Evolutionary conservation across 2,329 filamentous ascomycete species (phyloP).

Genomic region (Escovopsis sp.): DNA sequence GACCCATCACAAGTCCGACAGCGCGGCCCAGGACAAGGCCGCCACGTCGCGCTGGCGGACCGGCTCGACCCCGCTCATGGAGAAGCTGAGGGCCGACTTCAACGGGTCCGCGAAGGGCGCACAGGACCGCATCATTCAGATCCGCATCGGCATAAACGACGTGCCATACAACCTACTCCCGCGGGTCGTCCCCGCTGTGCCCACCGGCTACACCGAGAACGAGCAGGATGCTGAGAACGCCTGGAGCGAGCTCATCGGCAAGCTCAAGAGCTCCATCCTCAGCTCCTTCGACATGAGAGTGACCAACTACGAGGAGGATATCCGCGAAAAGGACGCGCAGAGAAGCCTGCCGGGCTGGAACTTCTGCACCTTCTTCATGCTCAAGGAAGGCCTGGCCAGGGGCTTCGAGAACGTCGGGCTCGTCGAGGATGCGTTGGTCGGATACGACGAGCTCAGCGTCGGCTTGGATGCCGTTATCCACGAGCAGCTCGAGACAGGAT

Average conservation of each 20-base stretch:
- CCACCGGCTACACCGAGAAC: conserved; percentile 52
- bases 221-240: conserved; percentile 67
- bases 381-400: conserved; percentile 86
- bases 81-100: conserved; percentile 84
- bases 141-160: conserved; percentile 61
- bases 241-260: conserved; percentile 71
- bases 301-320: conserved; percentile 91
- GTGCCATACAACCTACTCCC: conserved; percentile 51
- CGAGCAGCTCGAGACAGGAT: conserved; percentile 49
- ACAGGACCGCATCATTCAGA: conserved; percentile 68
- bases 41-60: conserved; percentile 62
- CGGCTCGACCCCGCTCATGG: conserved; percentile 67
- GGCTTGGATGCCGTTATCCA: conserved; percentile 72
- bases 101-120: conserved; percentile 57
- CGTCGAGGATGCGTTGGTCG: conserved; percentile 85
- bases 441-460: conserved; percentile 85
- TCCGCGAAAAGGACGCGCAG: conserved; percentile 84
- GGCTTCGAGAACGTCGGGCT: conserved; percentile 94
- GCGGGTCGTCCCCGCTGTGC: conserved; percentile 46
- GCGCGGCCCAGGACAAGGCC: conserved; percentile 48
- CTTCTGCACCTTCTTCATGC: conserved; percentile 96
- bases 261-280: conserved; percentile 77
- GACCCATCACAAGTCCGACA: conserved; percentile 40
- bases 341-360: conserved; percentile 89
- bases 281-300: conserved; percentile 84